phyloP scores from a whole-genome alignment of 2,329 filamentous ascomycete species.

The Macrophomina tecta region DNA sequence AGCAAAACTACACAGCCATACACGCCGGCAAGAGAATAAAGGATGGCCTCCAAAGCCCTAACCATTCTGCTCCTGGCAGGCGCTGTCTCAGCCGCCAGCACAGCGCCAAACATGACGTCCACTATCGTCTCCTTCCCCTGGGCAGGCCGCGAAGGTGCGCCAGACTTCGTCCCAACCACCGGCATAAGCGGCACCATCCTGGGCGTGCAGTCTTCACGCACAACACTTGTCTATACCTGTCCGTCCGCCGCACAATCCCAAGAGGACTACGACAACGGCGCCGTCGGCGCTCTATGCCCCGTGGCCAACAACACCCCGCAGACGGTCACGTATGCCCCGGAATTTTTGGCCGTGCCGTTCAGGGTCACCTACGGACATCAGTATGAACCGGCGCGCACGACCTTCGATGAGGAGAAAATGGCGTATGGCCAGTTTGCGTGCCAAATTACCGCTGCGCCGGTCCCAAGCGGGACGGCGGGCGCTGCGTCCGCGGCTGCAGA shows the following conservation, averaged over 20 bases:
- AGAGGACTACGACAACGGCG: neutral
- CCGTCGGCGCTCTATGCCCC: slow-evolving; percentile 1
- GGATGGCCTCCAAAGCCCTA: neutral
- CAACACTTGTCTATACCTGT: slow-evolving; percentile 1
- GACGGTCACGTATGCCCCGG: neutral
- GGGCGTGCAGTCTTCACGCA: neutral
- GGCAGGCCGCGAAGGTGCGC: neutral
- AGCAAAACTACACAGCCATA: too few species aligned
- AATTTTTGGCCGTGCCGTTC: neutral
- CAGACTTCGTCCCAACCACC: neutral
- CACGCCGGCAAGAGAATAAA: neutral
- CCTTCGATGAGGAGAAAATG: neutral
- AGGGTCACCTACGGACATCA: neutral
- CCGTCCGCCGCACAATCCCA: neutral
- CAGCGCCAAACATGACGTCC: neutral
- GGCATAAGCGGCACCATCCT: slow-evolving; percentile 10
- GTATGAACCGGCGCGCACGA: neutral
- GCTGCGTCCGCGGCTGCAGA: neutral
- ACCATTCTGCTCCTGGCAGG: neutral
- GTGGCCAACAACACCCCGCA: neutral
- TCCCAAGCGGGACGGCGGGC: neutral
- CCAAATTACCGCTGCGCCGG: neutral
- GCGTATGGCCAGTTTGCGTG: neutral
- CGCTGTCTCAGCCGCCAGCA: neutral
- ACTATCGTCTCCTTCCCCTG: slow-evolving; percentile 8